Conservation (phyloP, 139 green algal genomes). For the Mesotaenium endlicherianum region DNA sequence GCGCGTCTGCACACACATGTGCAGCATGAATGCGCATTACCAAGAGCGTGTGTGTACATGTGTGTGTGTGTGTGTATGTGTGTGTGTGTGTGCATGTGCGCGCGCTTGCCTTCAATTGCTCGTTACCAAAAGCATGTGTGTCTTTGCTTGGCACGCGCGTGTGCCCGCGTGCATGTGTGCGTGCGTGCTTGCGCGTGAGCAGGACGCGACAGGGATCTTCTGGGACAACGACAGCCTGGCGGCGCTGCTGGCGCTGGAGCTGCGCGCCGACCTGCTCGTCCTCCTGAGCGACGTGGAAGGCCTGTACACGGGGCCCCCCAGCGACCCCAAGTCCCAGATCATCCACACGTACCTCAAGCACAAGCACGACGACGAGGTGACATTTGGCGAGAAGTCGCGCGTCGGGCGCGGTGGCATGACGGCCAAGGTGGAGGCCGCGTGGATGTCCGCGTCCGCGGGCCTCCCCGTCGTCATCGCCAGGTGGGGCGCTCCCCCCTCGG, state of each 20-base stretch:
- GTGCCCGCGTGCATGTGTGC: too few relatives aligned
- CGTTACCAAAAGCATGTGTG: too few relatives aligned
- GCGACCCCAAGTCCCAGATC: constrained; percentile 52
- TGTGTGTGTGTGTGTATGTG: too few relatives aligned
- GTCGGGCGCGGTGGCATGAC: constrained; percentile 65
- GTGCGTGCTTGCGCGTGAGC: neutral
- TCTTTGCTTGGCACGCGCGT: too few relatives aligned
- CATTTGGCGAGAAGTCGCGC: constrained; percentile 56
- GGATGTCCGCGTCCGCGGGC: constrained; percentile 56
- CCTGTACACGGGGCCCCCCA: constrained; percentile 60
- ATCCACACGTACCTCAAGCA: constrained; percentile 57
- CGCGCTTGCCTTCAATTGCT: too few relatives aligned
- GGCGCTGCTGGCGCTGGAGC: constrained; percentile 60
- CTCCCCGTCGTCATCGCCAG: constrained; percentile 60
- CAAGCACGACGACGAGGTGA: constrained; percentile 53
- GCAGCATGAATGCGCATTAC: too few relatives aligned
- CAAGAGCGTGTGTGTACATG: too few relatives aligned
- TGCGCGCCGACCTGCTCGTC: constrained; percentile 63
- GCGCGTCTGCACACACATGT: too few relatives aligned
- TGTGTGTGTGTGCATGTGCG: too few relatives aligned
- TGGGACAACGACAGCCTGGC: constrained; percentile 69
- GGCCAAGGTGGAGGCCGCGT: constrained; percentile 63
- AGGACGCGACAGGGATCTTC: constrained; percentile 51
- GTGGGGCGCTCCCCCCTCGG: neutral
- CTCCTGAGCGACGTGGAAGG: constrained; percentile 68